Conservation (phyloP, 306 rosid genomes). For the cucumber (Cucumis sativus) region DNA sequence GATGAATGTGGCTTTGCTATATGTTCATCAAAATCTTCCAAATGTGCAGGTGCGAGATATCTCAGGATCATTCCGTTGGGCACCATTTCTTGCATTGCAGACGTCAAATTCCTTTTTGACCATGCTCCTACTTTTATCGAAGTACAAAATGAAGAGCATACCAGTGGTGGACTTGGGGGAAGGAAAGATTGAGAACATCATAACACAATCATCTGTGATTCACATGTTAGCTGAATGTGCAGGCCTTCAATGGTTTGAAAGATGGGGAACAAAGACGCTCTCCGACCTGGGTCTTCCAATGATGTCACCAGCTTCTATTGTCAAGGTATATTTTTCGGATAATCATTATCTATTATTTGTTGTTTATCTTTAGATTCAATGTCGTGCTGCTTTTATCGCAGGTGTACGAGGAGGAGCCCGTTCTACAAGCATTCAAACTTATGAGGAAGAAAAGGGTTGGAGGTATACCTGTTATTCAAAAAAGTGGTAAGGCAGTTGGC, state of each 20-base stretch:
- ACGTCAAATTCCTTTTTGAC: slow-evolving; percentile 78
- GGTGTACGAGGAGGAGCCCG: slow-evolving; percentile 93
- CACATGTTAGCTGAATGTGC: slow-evolving; percentile 91
- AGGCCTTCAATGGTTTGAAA: slow-evolving; percentile 97
- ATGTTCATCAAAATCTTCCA: background rate
- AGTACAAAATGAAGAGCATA: slow-evolving; percentile 95
- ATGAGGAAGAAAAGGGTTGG: slow-evolving; percentile 89
- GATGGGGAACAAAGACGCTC: slow-evolving; percentile 80
- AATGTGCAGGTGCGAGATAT: slow-evolving; percentile 69
- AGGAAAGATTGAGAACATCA: slow-evolving; percentile 64
- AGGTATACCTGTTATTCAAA: slow-evolving; percentile 69
- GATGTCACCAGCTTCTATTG: slow-evolving; percentile 32
- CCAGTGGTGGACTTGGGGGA: slow-evolving; percentile 84
- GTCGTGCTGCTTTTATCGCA: background rate
- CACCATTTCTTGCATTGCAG: slow-evolving; percentile 93
- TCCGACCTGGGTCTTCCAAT: slow-evolving; percentile 84
- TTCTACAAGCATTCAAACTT: slow-evolving; percentile 88
- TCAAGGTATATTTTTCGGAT: slow-evolving; percentile 25
- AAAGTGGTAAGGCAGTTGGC: slow-evolving; percentile 54
- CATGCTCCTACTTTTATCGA: slow-evolving; percentile 89
- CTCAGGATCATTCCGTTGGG: slow-evolving; percentile 97
- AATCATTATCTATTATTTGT: background rate
- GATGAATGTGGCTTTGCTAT: background rate
- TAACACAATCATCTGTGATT: slow-evolving; percentile 87
- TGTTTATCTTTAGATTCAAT: background rate